Conservation (phyloP, 1,284 basidiomycete genomes). For the Papiliotrema nemorosa region DNA sequence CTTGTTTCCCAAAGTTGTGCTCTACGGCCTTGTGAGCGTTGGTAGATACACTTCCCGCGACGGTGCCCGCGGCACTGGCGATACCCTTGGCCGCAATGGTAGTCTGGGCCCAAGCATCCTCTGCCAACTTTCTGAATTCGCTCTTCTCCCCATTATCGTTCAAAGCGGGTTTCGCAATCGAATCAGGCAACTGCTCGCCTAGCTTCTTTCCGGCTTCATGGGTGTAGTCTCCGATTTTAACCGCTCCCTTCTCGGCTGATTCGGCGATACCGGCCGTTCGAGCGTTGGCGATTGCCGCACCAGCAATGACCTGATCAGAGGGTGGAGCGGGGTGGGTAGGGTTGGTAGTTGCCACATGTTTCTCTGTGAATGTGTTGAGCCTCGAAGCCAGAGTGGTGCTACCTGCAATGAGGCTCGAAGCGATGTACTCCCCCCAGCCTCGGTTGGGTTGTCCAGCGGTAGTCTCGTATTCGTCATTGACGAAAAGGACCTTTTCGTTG, state of each 20-base stretch:
- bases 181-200: slow-evolving; percentile 24
- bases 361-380: slow-evolving; percentile 30
- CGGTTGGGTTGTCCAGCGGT: slow-evolving; percentile 16
- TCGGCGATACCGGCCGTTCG: slow-evolving; percentile 20
- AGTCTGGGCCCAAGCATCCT: slow-evolving; percentile 41
- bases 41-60: slow-evolving; percentile 34
- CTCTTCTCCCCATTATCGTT: slow-evolving; percentile 26
- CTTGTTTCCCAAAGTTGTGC: slow-evolving; percentile 33
- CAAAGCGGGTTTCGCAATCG: slow-evolving; percentile 13
- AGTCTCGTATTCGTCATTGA: slow-evolving; percentile 46
- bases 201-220: slow-evolving; percentile 32
- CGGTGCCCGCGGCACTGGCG: slow-evolving; percentile 31
- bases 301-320: slow-evolving; percentile 9
- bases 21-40: slow-evolving; percentile 40
- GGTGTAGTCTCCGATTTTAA: slow-evolving; percentile 19
- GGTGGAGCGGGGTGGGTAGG: slow-evolving; percentile 25
- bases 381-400: slow-evolving; percentile 26
- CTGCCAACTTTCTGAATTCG: slow-evolving; percentile 27
- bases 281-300: slow-evolving; percentile 10
- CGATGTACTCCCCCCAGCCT: slow-evolving; percentile 44
- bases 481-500: slow-evolving; percentile 42
- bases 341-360: slow-evolving; percentile 22
- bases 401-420: slow-evolving; percentile 26
- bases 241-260: slow-evolving; percentile 21
- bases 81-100: slow-evolving; percentile 40